Evolutionary conservation across 495 filamentous ascomycete genomes (phyloP), one percentile per base, ranked within the genome.

Genomic region (Terfezia claveryi): DNA sequence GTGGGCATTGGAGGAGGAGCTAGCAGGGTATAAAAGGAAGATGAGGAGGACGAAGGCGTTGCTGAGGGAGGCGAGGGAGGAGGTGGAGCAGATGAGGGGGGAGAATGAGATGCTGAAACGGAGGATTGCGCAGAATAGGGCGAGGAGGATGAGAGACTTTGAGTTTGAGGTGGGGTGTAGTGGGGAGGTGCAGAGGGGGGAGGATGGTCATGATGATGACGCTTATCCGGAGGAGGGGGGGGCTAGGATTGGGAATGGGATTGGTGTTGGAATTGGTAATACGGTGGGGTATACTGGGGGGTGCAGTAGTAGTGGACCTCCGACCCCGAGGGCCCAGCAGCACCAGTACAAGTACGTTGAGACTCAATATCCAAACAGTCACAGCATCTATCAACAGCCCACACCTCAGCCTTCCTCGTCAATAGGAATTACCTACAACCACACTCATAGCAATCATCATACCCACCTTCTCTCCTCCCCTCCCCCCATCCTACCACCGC

Each of bases 121-220:
- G 54, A 80, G 91, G 54, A 94, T 98, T 54, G 75, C 82, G 27
- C 82, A 92, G 66, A 94, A 94, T 59, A 74, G 88, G 36, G 77
- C 84, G 61, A 14, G 17, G 2, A 46, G 41, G 41, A 14, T 46
- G 14, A 14, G 41, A 8, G 41, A 46, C 41, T 14, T 46, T 14
- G 41, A 46, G 41, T 14, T 20, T 20, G 17, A 46, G 12, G 41
- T 46, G 17, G 41, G 17, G 4, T 7, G 27, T 32, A 8, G 14
- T 46, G 12, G 41, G 14, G 14, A 0, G 4, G 1, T 46, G 41
- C 12, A 20, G 38, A 44, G 16, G 16, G 38, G 2, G 38, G 38
- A 44, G 17, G 41, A 46, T 2, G 41, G 17, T 14, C 1, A 46
- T 14, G 41, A 46, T 46, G 41, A 46, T 14, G 27, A 4, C 27